A percentile compares a stretch with the other conserved stretches of the same genome.
phyloP scores from a whole-genome alignment of 1,139 yeast species.

The Protomyces pachydermus region DNA sequence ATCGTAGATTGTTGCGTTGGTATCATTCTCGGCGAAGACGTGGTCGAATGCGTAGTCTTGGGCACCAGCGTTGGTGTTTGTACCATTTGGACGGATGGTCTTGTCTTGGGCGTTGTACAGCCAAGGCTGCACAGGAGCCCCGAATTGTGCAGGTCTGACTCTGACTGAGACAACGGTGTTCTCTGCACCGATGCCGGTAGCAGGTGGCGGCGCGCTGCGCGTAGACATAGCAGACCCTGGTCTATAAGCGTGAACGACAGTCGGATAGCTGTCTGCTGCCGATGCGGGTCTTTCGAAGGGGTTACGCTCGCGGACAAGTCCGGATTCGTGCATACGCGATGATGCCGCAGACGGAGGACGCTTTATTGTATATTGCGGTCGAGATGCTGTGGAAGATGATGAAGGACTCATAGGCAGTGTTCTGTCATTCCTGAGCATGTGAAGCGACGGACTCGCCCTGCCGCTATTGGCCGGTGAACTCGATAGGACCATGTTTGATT shows the following conservation, averaged over 20 bases:
- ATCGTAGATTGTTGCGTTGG: conserved; percentile 59
- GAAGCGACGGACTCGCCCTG: conserved; percentile 7
- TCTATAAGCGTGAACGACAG: neutral
- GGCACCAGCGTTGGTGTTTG: neutral
- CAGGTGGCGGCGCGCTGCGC: neutral
- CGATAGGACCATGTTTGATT: neutral
- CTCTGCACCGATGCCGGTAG: neutral
- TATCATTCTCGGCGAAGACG: conserved; percentile 47
- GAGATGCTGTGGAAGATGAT: neutral
- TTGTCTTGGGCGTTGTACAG: neutral
- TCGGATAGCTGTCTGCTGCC: neutral
- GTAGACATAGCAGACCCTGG: conserved; percentile 9
- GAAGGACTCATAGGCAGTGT: conserved; percentile 1
- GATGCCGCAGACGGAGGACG: conserved; percentile 4
- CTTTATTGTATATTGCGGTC: neutral
- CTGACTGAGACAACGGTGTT: conserved; percentile 18
- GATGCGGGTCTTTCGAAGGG: conserved; percentile 1
- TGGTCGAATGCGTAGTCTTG: conserved; percentile 61
- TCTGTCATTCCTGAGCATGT: neutral
- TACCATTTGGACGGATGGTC: neutral
- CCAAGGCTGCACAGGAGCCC: conserved; percentile 4
- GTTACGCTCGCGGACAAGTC: neutral
- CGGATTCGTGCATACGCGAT: neutral
- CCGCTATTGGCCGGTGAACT: conserved; percentile 1
- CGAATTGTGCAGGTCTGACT: conserved; percentile 2